Evolutionary conservation across 352 stramenopile genomes (phyloP), one percentile per base, ranked within the genome.

Genomic region (Phytophthora pistaciae): DNA sequence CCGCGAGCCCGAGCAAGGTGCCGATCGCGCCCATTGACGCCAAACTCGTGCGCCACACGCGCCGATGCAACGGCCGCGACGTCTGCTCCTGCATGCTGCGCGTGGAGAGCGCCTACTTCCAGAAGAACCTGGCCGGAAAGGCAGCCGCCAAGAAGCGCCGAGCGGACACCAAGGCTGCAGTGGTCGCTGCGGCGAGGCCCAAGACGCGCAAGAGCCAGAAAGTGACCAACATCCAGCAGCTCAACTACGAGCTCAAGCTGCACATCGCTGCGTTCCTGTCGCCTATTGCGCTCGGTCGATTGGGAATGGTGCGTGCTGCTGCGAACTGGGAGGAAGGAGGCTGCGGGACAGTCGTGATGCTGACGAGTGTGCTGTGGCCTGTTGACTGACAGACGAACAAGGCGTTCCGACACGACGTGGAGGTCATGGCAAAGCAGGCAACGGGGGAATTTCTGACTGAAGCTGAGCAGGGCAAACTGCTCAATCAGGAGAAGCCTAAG

Each of bases 31-130:
- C 21, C 13, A 20, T 61, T 3, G 52, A 74, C 56, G 29, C 60
- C 13, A 75, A 69, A 16, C 57, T 74, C 16, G 63, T 85, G 64
- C 60, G 66, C 18, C 86, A 94, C 67, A 92, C 83, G 57, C 84
- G 88, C 5, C 69, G 75, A 62, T 95, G 88, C 69, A 88, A 94
- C 63, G 70, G 77, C 0, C 85, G 87, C 48, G 62, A 85, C 7
- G 27, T 91, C 14, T 95, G 88, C 68, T 91, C 84, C 11, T 95
- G 88, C 44, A 74, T 84, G 52, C 29, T 94, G 67, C 85, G 87
- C 42, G 53, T 89, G 16, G 83, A 92, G 62, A 93, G 86, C 72
- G 73, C 72, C 3, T 86, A 83, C 52, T 94, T 93, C 68, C 88
- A 88, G 20, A 87, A 83, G 59, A 87, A 91, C 29, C 64, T 95